A percentile compares a stretch with the other conserved stretches of the same genome.
These are phyloP conservation scores for Kurtzmaniella quercitrusa DNA, from an alignment of 1,139 yeast genomes.

Conservation along the genomic window DNA sequence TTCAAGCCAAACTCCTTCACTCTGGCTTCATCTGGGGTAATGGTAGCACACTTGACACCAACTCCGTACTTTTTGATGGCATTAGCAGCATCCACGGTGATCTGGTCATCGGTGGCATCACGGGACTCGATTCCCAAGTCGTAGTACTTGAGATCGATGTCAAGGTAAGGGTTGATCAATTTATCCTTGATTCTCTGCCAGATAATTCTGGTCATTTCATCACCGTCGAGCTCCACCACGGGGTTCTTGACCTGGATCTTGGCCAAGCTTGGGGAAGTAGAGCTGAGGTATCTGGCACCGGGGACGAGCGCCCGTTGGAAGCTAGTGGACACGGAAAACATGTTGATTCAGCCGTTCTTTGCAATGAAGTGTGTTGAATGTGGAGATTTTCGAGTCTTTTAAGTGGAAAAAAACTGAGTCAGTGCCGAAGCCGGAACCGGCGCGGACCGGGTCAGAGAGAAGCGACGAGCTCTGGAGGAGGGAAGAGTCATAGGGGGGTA, in stretches of 20 bases:
- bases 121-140: slow-evolving; percentile 70
- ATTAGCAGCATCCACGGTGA: slow-evolving; percentile 70
- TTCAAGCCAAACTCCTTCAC: slow-evolving; percentile 70
- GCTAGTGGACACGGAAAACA: neutral
- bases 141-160: slow-evolving; percentile 70
- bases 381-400: neutral
- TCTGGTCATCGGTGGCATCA: slow-evolving; percentile 68
- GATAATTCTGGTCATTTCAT: slow-evolving; percentile 82
- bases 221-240: slow-evolving; percentile 80
- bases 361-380: neutral
- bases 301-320: neutral
- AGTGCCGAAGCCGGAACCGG: slow-evolving; percentile 1
- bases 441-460: neutral
- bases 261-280: slow-evolving; percentile 20
- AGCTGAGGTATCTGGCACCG: slow-evolving; percentile 14
- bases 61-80: slow-evolving; percentile 76
- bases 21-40: slow-evolving; percentile 81
- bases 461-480: too few species aligned
- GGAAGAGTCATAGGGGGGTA: too few species aligned
- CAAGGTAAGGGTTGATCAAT: slow-evolving; percentile 65
- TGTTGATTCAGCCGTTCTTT: neutral
- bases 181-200: slow-evolving; percentile 73
- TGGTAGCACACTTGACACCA: slow-evolving; percentile 82
- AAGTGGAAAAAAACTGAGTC: neutral
- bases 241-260: slow-evolving; percentile 70